These are phyloP conservation scores for Venturia oleaginea DNA, from an alignment of 2,329 filamentous ascomycete genomes.

Conservation along the genomic window DNA sequence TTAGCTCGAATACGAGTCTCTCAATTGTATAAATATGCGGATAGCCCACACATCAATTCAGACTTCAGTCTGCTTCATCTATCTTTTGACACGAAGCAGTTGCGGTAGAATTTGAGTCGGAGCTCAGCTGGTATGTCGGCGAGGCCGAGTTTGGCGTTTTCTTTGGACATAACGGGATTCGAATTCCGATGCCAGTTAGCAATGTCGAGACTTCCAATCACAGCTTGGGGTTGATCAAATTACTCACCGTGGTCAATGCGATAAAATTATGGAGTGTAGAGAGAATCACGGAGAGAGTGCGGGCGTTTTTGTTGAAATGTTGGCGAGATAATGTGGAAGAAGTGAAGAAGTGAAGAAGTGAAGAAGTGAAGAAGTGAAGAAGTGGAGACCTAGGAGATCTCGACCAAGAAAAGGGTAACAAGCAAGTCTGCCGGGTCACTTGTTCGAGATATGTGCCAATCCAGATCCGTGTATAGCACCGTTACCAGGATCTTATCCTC, in stretches of 20 bases:
- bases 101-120: background rate
- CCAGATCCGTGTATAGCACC: too few relatives aligned
- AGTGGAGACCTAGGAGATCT: background rate
- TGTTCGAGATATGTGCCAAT: too few relatives aligned
- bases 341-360: background rate
- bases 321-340: background rate
- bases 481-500: background rate
- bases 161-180: background rate
- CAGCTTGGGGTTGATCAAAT: background rate
- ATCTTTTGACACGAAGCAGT: too few relatives aligned
- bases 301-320: background rate
- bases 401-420: background rate
- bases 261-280: background rate
- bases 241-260: background rate
- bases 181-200: background rate
- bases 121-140: background rate
- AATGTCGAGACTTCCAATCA: background rate
- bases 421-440: background rate
- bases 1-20: too few relatives aligned
- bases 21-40: too few relatives aligned
- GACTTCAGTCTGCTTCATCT: too few relatives aligned
- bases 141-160: background rate
- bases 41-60: too few relatives aligned
- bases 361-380: background rate
- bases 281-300: background rate